Evolutionary conservation across 257 asterid species (phyloP), one percentile per base, ranked within the genome.

Genomic region (Oldenlandia corymbosa): DNA sequence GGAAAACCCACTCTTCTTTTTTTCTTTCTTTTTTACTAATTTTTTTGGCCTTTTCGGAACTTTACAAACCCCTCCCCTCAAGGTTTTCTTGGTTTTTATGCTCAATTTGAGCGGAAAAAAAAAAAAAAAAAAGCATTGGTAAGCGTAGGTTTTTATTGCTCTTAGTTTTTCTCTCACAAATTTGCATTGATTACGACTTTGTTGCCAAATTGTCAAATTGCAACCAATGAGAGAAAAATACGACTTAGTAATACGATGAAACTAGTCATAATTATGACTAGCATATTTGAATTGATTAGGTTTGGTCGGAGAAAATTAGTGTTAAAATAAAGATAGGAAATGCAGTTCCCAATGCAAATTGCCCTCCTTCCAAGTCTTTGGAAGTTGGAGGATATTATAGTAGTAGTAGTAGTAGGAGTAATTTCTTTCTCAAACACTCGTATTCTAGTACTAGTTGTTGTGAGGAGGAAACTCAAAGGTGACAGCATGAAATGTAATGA

Each of bases 101-200:
- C 45, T 66, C 49, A 16, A 48, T n/a, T n/a, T n/a, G n/a, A n/a
- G n/a, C n/a, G n/a, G n/a, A n/a, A n/a, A n/a, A n/a, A n/a, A n/a
- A n/a, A n/a, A n/a, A n/a, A n/a, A n/a, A n/a, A n/a, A n/a, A n/a
- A n/a, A 53, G 68, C 79, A 73, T 79, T 70, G 78, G 67, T 64
- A 70, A 52, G 70, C 73, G 63, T 56, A 62, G 75, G 75, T 20
- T 67, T 66, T 62, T 73, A 75, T 75, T 75, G 70, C 62, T 63
- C 54, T 34, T 34, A 34, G 9, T 34, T 34, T 3, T 34, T 34
- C 39, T 34, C 9, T 34, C 9, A 34, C 39, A 34, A 34, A 3
- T 34, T 34, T 34, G n/a, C n/a, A n/a, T n/a, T n/a, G n/a, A n/a
- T n/a, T n/a, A n/a, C n/a, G n/a, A n/a, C n/a, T n/a, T n/a, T n/a